phyloP scores from a whole-genome alignment of 2,329 filamentous ascomycete genomes.

The Chrysosporium keratinophilum region DNA sequence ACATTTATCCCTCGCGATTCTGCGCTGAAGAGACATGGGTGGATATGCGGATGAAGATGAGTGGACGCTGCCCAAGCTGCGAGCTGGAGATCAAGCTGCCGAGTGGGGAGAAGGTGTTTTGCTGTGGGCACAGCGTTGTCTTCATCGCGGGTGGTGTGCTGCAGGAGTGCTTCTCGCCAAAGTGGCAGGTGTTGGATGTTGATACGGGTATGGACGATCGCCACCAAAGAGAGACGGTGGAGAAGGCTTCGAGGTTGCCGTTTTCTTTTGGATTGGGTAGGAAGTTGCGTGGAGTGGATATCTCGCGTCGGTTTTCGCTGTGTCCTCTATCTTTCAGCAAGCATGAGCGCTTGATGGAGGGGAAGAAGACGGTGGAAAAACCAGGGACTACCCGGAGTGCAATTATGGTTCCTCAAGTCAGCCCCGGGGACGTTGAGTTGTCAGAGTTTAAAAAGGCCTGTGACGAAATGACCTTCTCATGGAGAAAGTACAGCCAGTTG shows the following conservation, averaged over 20 bases:
- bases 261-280: not conserved
- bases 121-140: conserved; percentile 9
- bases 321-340: not conserved
- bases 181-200: not conserved
- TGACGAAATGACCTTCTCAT: conserved; percentile 3
- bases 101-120: not conserved
- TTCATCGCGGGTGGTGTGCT: not conserved
- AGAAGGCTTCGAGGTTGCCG: not conserved
- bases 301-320: not conserved
- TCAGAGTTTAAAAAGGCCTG: not conserved
- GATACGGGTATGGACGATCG: not conserved
- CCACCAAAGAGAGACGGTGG: no score
- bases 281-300: not conserved
- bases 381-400: not conserved
- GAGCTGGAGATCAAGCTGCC: conserved; percentile 2
- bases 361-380: not conserved
- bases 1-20: conserved; percentile 4
- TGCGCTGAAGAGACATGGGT: conserved; percentile 16
- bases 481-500: conserved; percentile 3
- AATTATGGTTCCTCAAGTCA: not conserved
- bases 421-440: not conserved
- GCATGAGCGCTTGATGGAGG: not conserved
- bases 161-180: conserved; percentile 12
- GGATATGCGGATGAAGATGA: not conserved
- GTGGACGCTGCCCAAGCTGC: conserved; percentile 9